Evolutionary conservation across 2,329 filamentous ascomycete species (phyloP).

Genomic region (Fusarium staphyleae): DNA sequence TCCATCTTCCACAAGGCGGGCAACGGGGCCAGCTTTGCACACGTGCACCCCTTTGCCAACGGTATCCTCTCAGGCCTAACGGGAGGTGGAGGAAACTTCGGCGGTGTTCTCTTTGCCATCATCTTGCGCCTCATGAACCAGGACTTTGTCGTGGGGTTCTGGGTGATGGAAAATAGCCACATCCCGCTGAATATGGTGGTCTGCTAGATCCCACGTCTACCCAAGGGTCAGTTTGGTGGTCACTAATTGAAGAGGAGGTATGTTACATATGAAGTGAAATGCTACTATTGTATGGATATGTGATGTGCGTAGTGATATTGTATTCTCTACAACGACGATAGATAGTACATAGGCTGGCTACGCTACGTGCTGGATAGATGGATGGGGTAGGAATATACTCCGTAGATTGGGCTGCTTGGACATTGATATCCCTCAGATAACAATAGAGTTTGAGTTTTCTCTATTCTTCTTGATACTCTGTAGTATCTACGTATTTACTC

Average conservation of each 20-base stretch:
- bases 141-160: slow-evolving; percentile 73
- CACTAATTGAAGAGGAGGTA: slow-evolving; percentile 23
- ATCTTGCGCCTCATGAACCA: slow-evolving; percentile 73
- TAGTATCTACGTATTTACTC: too few relatives aligned
- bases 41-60: slow-evolving; percentile 84
- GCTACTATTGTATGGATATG: slow-evolving; percentile 5
- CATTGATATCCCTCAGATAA: slow-evolving; percentile 16
- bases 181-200: slow-evolving; percentile 74
- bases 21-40: slow-evolving; percentile 88
- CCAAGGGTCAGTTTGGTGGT: slow-evolving; percentile 53
- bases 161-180: slow-evolving; percentile 82
- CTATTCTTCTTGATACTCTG: too few relatives aligned
- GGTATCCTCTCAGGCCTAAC: slow-evolving; percentile 78
- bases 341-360: too few relatives aligned
- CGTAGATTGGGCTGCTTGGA: too few relatives aligned
- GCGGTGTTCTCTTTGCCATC: slow-evolving; percentile 86
- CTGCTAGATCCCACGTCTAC: slow-evolving; percentile 61
- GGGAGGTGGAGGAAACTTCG: slow-evolving; percentile 82
- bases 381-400: slow-evolving; percentile 1
- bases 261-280: background rate
- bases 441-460: background rate
- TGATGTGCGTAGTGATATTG: slow-evolving; percentile 13
- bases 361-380: background rate
- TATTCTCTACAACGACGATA: background rate
- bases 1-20: slow-evolving; percentile 84